Conservation (phyloP, 169 alveolate species). For the Fabrea salina region DNA sequence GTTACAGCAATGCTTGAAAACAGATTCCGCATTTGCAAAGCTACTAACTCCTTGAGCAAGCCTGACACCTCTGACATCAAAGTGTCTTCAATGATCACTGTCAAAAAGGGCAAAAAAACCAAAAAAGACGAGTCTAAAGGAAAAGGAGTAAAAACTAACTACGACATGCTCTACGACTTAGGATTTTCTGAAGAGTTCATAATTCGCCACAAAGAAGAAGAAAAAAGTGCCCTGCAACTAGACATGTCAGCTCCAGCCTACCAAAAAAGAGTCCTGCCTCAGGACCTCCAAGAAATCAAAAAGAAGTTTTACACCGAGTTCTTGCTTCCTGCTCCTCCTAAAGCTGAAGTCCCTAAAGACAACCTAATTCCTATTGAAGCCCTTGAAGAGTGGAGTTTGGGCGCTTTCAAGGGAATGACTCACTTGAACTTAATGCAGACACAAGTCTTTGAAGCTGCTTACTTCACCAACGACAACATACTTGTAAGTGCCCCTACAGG, state of each 20-base stretch:
- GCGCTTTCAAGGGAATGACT: slow-evolving; percentile 55
- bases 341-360: background rate
- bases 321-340: background rate
- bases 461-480: slow-evolving; percentile 67
- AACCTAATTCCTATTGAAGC: slow-evolving; percentile 21
- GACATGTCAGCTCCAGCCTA: background rate
- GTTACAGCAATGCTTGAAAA: background rate
- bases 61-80: background rate
- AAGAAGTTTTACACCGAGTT: background rate
- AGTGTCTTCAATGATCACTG: background rate
- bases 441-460: slow-evolving; percentile 66
- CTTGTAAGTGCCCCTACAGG: slow-evolving; percentile 89
- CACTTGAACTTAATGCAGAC: slow-evolving; percentile 75
- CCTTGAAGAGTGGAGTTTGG: slow-evolving; percentile 34
- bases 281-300: background rate
- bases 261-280: slow-evolving; percentile 10
- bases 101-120: background rate
- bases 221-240: background rate
- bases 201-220: background rate
- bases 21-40: background rate
- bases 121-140: background rate
- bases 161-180: background rate
- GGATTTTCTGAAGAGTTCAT: slow-evolving; percentile 13
- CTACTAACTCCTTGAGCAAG: background rate
- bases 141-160: slow-evolving; percentile 1